These are phyloP conservation scores for Solanum sitiens DNA, from an alignment of 257 asterid genomes.

Conservation along the genomic window DNA sequence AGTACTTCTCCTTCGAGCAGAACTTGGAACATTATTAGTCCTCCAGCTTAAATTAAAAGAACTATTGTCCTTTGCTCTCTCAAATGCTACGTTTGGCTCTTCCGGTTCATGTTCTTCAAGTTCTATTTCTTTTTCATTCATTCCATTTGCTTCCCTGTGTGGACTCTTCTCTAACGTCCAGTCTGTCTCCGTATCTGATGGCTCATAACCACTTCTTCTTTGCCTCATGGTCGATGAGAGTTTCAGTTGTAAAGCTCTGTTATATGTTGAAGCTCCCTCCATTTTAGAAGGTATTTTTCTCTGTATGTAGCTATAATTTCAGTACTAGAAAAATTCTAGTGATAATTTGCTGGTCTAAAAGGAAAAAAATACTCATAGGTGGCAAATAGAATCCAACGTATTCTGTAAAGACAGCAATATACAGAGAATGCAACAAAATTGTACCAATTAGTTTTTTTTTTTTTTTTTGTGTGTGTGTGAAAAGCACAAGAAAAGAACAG, in stretches of 20 bases:
- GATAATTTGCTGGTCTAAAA: background rate
- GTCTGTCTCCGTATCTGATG: conserved; percentile 56
- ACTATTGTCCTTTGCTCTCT: background rate
- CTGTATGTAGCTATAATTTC: background rate
- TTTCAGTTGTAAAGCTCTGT: conserved; percentile 10
- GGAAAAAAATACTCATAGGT: background rate
- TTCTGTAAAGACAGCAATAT: background rate
- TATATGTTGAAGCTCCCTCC: conserved; percentile 7
- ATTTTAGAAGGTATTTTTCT: background rate
- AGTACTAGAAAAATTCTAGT: background rate
- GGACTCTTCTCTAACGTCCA: conserved; percentile 37
- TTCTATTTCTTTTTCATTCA: background rate
- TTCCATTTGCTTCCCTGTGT: conserved; percentile 2
- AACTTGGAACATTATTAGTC: background rate
- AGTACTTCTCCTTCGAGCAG: conserved; percentile 23
- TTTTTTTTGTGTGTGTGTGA: background rate
- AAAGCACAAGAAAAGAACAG: background rate
- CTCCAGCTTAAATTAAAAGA: background rate
- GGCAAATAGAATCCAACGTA: background rate
- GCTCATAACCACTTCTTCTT: conserved; percentile 55
- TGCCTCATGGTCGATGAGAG: conserved; percentile 6
- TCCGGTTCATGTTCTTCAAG: background rate
- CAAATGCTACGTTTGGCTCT: background rate
- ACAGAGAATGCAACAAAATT: background rate
- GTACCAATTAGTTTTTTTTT: background rate